Conservation (phyloP, 2,329 filamentous ascomycete species). For the Chrysosporium queenslandicum region DNA sequence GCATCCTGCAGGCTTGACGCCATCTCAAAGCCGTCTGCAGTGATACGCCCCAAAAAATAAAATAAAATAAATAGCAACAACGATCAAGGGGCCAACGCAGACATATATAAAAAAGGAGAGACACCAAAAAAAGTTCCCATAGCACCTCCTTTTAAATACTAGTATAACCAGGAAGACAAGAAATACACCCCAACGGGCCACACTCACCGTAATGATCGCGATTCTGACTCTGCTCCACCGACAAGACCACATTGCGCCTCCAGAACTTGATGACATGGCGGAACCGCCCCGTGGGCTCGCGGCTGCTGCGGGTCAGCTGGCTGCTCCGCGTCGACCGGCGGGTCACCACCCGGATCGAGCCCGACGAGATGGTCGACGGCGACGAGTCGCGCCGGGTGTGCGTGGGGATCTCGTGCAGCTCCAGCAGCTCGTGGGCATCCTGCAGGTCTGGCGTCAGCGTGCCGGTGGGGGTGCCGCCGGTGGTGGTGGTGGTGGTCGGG, state of each 20-base stretch:
- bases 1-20: background rate
- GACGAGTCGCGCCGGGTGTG: slow-evolving; percentile 9
- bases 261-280: slow-evolving; percentile 67
- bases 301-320: slow-evolving; percentile 8
- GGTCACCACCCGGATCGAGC: slow-evolving; percentile 14
- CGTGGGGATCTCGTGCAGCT: slow-evolving; percentile 8
- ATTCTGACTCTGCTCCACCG: slow-evolving; percentile 33
- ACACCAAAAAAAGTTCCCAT: background rate
- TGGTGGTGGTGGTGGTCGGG: background rate
- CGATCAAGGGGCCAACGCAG: background rate
- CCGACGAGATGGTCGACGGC: slow-evolving; percentile 16
- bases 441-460: background rate
- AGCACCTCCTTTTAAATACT: background rate
- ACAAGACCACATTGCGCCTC: slow-evolving; percentile 48
- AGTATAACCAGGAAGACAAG: background rate
- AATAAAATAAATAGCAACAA: background rate
- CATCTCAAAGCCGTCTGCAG: background rate
- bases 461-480: background rate
- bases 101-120: background rate
- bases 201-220: slow-evolving; percentile 35
- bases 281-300: slow-evolving; percentile 41
- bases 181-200: too few species aligned
- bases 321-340: slow-evolving; percentile 13
- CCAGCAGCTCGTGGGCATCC: slow-evolving; percentile 5
- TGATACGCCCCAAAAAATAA: background rate